Evolutionary conservation across 2,329 filamentous ascomycete genomes (phyloP).

Genomic region (Apiospora aurea): DNA sequence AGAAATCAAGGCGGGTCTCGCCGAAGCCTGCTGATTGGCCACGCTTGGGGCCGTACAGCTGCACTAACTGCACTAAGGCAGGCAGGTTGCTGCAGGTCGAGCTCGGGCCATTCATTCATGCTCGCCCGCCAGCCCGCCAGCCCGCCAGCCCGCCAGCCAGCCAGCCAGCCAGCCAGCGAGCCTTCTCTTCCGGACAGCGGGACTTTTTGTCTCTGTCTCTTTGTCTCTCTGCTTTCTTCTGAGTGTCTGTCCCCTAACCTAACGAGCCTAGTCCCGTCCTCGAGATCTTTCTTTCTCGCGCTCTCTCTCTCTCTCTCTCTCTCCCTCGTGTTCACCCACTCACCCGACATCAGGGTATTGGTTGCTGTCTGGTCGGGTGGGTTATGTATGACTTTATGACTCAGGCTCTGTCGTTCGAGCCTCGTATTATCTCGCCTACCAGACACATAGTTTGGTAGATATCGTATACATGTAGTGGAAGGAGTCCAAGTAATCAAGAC

Average conservation of each 20-base stretch:
- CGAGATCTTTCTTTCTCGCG: neutral
- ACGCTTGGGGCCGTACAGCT: neutral
- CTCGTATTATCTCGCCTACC: neutral
- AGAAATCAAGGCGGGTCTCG: neutral
- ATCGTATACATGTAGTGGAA: neutral
- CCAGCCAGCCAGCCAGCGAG: neutral
- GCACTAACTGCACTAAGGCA: slow-evolving; percentile 9
- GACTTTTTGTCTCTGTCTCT: no score
- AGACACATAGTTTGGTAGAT: neutral
- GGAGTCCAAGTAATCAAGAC: neutral
- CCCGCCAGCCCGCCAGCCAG: neutral
- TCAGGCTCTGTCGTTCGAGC: slow-evolving; percentile 6
- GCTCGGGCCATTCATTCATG: slow-evolving; percentile 18
- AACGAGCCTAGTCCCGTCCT: neutral
- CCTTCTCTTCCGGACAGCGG: neutral
- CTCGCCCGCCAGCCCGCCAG: neutral
- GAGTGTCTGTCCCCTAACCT: neutral
- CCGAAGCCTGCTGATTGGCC: neutral
- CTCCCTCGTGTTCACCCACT: neutral
- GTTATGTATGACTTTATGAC: no score
- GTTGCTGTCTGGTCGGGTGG: neutral
- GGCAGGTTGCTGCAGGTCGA: slow-evolving; percentile 17
- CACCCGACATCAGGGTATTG: neutral
- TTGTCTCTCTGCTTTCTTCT: neutral
- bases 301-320: no score